phyloP scores from a whole-genome alignment of 2,329 filamentous ascomycete genomes.

The Curvularia hawaiiensis region DNA sequence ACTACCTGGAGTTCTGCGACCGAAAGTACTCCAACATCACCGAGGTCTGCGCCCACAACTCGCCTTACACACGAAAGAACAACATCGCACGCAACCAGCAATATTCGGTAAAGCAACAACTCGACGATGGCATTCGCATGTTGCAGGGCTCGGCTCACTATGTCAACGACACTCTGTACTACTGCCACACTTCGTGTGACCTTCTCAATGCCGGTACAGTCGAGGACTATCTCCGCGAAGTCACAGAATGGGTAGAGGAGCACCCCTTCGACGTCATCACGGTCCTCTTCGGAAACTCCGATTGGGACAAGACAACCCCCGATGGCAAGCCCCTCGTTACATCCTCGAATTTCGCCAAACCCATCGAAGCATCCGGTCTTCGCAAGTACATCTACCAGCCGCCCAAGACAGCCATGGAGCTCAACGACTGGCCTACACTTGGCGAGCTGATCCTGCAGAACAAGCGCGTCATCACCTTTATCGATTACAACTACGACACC shows the following conservation, averaged over 20 bases:
- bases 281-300: conserved; percentile 80
- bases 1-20: conserved; percentile 48
- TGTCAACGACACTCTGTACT: conserved; percentile 67
- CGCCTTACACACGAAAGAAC: conserved; percentile 41
- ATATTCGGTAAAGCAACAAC: conserved; percentile 44
- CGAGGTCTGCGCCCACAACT: conserved; percentile 50
- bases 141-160: conserved; percentile 66
- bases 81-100: conserved; percentile 47
- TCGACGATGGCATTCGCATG: conserved; percentile 50
- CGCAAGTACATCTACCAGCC: conserved; percentile 76
- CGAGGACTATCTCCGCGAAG: conserved; percentile 71
- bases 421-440: conserved; percentile 85
- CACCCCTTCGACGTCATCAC: conserved; percentile 92
- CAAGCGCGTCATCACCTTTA: conserved; percentile 48
- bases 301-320: conserved; percentile 49
- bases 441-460: conserved; percentile 58
- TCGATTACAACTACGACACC: conserved; percentile 69
- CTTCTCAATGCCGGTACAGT: conserved; percentile 83
- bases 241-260: conserved; percentile 72
- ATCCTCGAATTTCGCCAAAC: conserved; percentile 67
- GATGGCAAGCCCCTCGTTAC: conserved; percentile 60
- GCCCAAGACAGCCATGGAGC: conserved; percentile 72
- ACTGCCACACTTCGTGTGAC: conserved; percentile 87
- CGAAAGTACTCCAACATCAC: conserved; percentile 50
- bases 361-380: conserved; percentile 75